Conservation (phyloP, 2,329 filamentous ascomycete genomes). For the Aaosphaeria arxii region DNA sequence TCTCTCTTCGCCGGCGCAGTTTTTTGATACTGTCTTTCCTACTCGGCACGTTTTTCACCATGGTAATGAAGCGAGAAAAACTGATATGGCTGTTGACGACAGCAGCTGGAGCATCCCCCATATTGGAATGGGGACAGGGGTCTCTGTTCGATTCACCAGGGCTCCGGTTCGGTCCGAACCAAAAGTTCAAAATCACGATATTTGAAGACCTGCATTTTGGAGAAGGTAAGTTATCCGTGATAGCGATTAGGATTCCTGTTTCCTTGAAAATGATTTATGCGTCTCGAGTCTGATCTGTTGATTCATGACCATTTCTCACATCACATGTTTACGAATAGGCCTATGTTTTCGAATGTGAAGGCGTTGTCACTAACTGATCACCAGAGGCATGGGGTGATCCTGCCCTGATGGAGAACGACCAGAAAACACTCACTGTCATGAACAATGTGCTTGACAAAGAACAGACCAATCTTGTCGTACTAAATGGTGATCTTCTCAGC, state of each 20-base stretch:
- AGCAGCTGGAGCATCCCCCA: conserved; percentile 5
- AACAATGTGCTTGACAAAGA: conserved; percentile 57
- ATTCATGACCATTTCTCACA: no score
- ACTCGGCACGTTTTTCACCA: conserved; percentile 6
- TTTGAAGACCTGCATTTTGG: conserved; percentile 72
- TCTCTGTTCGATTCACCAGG: conserved; percentile 15
- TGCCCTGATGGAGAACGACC: background rate
- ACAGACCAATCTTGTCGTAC: conserved; percentile 58
- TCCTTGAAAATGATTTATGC: conserved; percentile 13
- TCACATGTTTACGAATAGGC: no score
- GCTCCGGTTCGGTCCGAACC: conserved; percentile 25
- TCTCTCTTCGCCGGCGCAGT: conserved; percentile 2
- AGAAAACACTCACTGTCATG: conserved; percentile 56
- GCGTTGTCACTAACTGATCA: no score
- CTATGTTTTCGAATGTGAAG: no score
- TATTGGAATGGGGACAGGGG: conserved; percentile 2
- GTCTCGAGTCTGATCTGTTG: no score
- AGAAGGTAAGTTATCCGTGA: conserved; percentile 49
- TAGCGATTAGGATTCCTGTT: conserved; percentile 10
- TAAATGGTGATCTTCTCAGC: conserved; percentile 71
- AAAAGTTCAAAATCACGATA: conserved; percentile 52
- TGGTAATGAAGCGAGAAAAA: conserved; percentile 16
- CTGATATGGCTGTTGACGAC: conserved; percentile 10
- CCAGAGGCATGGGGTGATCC: background rate
- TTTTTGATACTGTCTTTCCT: conserved; percentile 9